Evolutionary conservation across 2,329 filamentous ascomycete species (phyloP).

Genomic region (Botrytis cinerea): DNA sequence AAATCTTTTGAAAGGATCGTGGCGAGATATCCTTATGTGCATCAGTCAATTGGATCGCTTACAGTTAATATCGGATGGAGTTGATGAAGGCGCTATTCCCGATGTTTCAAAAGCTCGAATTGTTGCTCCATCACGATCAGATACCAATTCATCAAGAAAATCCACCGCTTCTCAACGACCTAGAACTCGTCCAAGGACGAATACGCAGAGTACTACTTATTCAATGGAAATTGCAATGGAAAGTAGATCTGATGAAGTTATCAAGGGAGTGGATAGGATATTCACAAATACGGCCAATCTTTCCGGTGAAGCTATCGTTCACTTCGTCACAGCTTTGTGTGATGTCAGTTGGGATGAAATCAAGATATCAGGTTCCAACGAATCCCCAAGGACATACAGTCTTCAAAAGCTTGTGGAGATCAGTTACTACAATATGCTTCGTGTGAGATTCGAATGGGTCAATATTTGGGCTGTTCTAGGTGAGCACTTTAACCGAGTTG

Average conservation of each 20-base stretch:
- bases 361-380: constrained; percentile 92
- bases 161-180: constrained; percentile 61
- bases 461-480: constrained; percentile 98
- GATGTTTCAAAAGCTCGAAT: constrained; percentile 86
- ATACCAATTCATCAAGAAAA: constrained; percentile 59
- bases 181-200: constrained; percentile 53
- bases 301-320: constrained; percentile 89
- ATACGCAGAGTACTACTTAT: constrained; percentile 50
- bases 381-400: constrained; percentile 94
- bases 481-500: constrained; percentile 97
- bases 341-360: constrained; percentile 99
- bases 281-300: constrained; percentile 96
- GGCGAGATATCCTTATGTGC: constrained; percentile 93
- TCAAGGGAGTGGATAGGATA: constrained; percentile 90
- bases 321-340: constrained; percentile 88
- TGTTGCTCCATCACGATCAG: constrained; percentile 55
- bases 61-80: constrained; percentile 90
- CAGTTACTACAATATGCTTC: constrained; percentile 99
- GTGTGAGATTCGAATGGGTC: constrained; percentile 97
- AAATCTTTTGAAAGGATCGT: constrained; percentile 83
- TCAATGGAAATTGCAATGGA: constrained; percentile 84
- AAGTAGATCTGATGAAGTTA: constrained; percentile 87
- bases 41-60: constrained; percentile 95
- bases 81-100: constrained; percentile 88
- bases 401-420: constrained; percentile 98